Evolutionary conservation across 179 eudicot species (phyloP).

Genomic region (Spergularia azorica): DNA sequence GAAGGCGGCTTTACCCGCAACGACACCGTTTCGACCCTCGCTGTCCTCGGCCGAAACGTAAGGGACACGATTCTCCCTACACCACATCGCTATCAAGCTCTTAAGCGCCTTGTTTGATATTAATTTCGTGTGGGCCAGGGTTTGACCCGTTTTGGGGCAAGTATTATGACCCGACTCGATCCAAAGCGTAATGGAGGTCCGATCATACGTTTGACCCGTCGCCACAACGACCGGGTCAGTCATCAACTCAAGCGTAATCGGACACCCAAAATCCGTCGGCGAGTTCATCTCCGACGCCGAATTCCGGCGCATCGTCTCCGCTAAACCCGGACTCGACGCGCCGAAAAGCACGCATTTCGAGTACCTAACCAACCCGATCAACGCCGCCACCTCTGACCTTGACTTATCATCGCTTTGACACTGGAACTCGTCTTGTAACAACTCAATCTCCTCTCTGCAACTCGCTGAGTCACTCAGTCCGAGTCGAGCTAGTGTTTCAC

Average conservation of each 20-base stretch:
- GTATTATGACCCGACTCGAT: constrained; percentile 85
- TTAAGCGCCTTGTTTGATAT: constrained; percentile 72
- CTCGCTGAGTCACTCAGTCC: constrained; percentile 62
- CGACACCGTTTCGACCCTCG: constrained; percentile 37
- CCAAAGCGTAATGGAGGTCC: constrained; percentile 63
- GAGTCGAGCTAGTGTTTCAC: constrained; percentile 48
- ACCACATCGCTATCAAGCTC: constrained; percentile 81
- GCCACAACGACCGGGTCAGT: constrained; percentile 84
- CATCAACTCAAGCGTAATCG: constrained; percentile 80
- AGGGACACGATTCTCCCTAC: constrained; percentile 71
- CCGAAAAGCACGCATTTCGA: constrained; percentile 81
- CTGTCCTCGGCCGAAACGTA: constrained; percentile 45
- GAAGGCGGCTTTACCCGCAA: constrained; percentile 56
- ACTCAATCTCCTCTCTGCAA: constrained; percentile 69
- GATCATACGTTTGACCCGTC: constrained; percentile 89
- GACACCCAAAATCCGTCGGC: constrained; percentile 82
- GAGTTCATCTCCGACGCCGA: constrained; percentile 46
- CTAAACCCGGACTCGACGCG: constrained; percentile 37
- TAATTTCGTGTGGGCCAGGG: constrained; percentile 51
- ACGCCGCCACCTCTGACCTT: constrained; percentile 51
- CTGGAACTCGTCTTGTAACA: constrained; percentile 72
- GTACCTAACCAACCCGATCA: constrained; percentile 79
- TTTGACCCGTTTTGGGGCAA: constrained; percentile 89
- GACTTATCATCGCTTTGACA: constrained; percentile 64
- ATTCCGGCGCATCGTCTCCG: constrained; percentile 35